Evolutionary conservation across 345 rosid genomes (phyloP), one percentile per base, ranked within the genome.

Genomic region (Garcia nutans): DNA sequence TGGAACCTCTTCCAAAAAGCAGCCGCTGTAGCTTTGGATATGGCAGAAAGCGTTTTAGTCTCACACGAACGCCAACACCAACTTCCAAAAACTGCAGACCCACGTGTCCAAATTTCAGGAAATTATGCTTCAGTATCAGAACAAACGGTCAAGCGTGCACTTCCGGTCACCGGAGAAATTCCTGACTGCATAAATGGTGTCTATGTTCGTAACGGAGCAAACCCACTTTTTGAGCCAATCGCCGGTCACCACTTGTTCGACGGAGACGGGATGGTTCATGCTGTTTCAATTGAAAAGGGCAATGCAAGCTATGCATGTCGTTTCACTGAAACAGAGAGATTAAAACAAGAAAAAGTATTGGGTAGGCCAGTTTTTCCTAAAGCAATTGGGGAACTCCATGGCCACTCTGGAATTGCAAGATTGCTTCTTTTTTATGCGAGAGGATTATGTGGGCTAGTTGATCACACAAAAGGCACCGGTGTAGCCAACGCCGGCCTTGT

Each of bases 191-290:
- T 95, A 63, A 78, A 86, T 75, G 99, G 99, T 7, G 93, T 95
- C 55, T 95, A 95, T 64, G 80, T 90, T 68, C 91, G 99, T 24
- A 95, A 95, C 90, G 99, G 99, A 0, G 99, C 97, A 24, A 93
- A 95, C 82, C 99, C 99, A 19, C 85, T 91, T 19, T 89, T 89
- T 73, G 88, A 92, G 72, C 99, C 99, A 0, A 84, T 88, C 31
- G 89, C 97, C 17, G 99, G 99, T 0, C 99, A 95, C 80, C 99
- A 95, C 78, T 77, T 95, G 2, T 95, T 95, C 45, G 99, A 95
- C 82, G 97, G 99, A 3, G 99, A 95, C 71, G 99, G 99, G 26
- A 95, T 95, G 99, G 88, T 95, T 58, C 99, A 95, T 71, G 93
- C 97, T 15, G 93, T 95, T 49, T 78, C 71, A 52, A 84, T 95